Evolutionary conservation across 495 filamentous ascomycete genomes (phyloP).

Genomic region (Aspergillus mulundensis): DNA sequence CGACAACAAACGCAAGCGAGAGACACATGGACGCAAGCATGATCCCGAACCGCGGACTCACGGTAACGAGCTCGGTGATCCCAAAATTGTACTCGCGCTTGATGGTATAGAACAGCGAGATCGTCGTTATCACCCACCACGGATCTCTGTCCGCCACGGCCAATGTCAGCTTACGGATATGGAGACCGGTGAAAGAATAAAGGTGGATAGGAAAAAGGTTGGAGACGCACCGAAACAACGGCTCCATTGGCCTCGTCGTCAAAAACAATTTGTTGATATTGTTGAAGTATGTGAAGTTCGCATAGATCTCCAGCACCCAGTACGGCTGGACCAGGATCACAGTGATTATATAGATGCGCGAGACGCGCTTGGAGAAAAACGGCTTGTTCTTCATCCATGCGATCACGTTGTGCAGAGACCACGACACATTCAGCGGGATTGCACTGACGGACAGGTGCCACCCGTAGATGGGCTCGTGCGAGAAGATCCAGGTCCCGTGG

Average conservation of each 20-base stretch:
- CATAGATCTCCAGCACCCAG: conserved; percentile 47
- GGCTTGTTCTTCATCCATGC: conserved; percentile 48
- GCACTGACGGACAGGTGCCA: conserved; percentile 47
- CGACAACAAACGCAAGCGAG: conserved; percentile 49
- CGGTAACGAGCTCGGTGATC: conserved; percentile 41
- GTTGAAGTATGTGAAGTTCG: conserved; percentile 47
- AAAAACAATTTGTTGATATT: conserved; percentile 48
- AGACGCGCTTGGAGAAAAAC: conserved; percentile 34
- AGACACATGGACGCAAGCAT: conserved; percentile 53
- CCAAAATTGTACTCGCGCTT: conserved; percentile 50
- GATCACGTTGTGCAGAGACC: conserved; percentile 46
- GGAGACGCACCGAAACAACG: conserved; percentile 43
- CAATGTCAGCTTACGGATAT: neutral
- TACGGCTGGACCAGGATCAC: conserved; percentile 40
- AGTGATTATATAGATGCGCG: conserved; percentile 37
- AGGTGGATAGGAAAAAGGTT: neutral
- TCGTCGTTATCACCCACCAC: conserved; percentile 56
- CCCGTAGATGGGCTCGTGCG: conserved; percentile 37
- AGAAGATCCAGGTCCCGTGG: conserved; percentile 46
- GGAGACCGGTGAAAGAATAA: neutral
- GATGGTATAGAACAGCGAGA: conserved; percentile 51
- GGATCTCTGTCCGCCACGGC: conserved; percentile 43
- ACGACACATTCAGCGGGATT: conserved; percentile 43
- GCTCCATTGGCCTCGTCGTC: conserved; percentile 48
- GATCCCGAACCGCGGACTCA: conserved; percentile 54